Evolutionary conservation across 805 yeast genomes (phyloP).

Genomic region (Wickerhamiella kurtzmanii): DNA sequence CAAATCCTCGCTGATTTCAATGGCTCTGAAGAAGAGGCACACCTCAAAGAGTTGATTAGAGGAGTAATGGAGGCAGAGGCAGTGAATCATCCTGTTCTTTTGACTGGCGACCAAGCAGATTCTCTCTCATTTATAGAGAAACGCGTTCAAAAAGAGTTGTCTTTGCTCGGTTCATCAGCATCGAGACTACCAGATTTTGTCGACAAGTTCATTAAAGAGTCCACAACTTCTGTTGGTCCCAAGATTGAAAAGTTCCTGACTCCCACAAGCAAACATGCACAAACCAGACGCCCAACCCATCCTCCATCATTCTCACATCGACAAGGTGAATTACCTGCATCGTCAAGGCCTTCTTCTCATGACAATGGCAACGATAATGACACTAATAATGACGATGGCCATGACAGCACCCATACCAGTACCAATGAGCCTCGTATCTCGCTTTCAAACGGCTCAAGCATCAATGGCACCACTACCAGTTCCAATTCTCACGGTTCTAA

Average conservation of each 20-base stretch:
- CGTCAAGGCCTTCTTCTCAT: too few species aligned
- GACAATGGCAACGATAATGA: too few species aligned
- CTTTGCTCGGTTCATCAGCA: neutral
- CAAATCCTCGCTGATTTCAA: neutral
- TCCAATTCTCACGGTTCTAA: too few species aligned
- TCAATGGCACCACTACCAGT: too few species aligned
- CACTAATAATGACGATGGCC: too few species aligned
- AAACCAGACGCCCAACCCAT: neutral
- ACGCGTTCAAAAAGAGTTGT: neutral
- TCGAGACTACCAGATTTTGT: conserved; percentile 1
- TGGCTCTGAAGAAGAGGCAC: neutral
- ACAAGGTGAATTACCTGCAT: too few species aligned
- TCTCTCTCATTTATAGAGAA: neutral
- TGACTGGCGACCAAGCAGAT: neutral
- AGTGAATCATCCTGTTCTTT: neutral
- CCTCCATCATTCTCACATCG: neutral
- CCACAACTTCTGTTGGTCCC: neutral
- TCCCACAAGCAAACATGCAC: neutral
- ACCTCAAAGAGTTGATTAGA: neutral
- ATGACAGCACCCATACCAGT: too few species aligned
- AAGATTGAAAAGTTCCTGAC: neutral
- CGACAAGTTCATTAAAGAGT: neutral
- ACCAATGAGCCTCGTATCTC: too few species aligned
- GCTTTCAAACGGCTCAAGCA: too few species aligned
- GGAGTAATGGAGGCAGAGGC: neutral